Evolutionary conservation across 208 protist genomes (phyloP).

Genomic region (Leishmania tropica): DNA sequence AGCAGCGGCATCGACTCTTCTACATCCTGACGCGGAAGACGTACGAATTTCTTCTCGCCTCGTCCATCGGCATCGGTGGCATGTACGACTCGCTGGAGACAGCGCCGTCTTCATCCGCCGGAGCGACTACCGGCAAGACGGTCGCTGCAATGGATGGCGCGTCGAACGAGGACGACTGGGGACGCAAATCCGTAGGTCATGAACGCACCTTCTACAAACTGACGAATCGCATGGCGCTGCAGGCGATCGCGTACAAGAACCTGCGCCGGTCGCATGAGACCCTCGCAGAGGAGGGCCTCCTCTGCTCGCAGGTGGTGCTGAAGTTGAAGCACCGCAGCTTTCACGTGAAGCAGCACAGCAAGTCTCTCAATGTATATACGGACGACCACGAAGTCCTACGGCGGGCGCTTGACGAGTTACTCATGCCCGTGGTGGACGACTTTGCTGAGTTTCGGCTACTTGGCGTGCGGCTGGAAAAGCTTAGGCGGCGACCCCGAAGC

Average conservation of each 20-base stretch:
- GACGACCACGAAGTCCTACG: constrained; percentile 53
- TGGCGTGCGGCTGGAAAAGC: constrained; percentile 65
- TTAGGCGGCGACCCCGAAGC: constrained; percentile 36
- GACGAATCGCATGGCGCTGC: constrained; percentile 40
- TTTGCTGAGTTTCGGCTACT: constrained; percentile 73
- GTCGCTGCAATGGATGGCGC: neutral
- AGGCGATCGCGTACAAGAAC: constrained; percentile 45
- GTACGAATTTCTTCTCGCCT: constrained; percentile 59
- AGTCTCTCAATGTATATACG: constrained; percentile 42
- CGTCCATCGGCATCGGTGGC: constrained; percentile 51
- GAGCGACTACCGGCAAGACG: neutral
- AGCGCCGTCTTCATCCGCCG: neutral
- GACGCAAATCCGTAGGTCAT: constrained; percentile 74
- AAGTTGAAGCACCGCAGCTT: constrained; percentile 78
- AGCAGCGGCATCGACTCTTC: constrained; percentile 47
- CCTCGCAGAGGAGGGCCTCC: constrained; percentile 39
- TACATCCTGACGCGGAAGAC: constrained; percentile 70
- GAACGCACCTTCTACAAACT: constrained; percentile 73
- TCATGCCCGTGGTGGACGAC: constrained; percentile 50
- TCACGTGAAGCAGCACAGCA: constrained; percentile 70
- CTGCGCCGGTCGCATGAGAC: constrained; percentile 33
- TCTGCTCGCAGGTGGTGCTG: constrained; percentile 69
- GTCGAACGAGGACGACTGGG: constrained; percentile 10
- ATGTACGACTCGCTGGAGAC: constrained; percentile 40
- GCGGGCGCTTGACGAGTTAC: constrained; percentile 56